phyloP scores from a whole-genome alignment of 2,329 filamentous ascomycete genomes.

The Ophiognomonia clavigignenti-juglandacearum region DNA sequence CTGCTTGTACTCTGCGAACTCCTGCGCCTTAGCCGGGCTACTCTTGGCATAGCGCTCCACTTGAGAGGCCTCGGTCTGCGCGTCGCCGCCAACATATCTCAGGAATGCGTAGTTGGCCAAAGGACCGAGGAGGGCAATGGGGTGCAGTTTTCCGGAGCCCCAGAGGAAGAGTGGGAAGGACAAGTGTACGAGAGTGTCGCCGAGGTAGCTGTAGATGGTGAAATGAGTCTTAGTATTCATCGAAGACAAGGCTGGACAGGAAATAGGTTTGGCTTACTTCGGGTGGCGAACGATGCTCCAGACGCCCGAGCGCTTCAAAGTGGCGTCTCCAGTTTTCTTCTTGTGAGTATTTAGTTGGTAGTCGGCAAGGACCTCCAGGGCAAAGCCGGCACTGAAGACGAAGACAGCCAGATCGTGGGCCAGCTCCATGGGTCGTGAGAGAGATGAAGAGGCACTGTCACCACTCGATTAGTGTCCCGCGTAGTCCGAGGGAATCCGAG shows the following conservation, averaged over 20 bases:
- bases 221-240: not conserved
- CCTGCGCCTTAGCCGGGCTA: conserved; percentile 44
- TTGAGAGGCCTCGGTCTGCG: conserved; percentile 50
- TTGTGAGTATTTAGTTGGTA: conserved; percentile 49
- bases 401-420: conserved; percentile 41
- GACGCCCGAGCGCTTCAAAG: conserved; percentile 50
- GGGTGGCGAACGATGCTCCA: conserved; percentile 59
- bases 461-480: conserved; percentile 5
- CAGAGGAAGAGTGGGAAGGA: conserved; percentile 56
- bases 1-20: conserved; percentile 45
- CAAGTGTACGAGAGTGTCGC: conserved; percentile 52
- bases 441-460: conserved; percentile 10
- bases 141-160: conserved; percentile 48
- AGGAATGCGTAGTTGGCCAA: conserved; percentile 55
- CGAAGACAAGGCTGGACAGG: too few species aligned
- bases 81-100: conserved; percentile 51
- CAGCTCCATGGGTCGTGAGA: conserved; percentile 11
- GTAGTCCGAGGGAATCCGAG: conserved; percentile 12
- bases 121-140: conserved; percentile 49
- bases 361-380: conserved; percentile 52
- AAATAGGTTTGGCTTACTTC: conserved; percentile 41
- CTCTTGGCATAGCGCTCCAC: conserved; percentile 45
- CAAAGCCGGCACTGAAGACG: conserved; percentile 51
- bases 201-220: conserved; percentile 48
- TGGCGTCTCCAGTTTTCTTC: conserved; percentile 29